Conservation (phyloP, 345 rosid species). For the Populus deltoides region DNA sequence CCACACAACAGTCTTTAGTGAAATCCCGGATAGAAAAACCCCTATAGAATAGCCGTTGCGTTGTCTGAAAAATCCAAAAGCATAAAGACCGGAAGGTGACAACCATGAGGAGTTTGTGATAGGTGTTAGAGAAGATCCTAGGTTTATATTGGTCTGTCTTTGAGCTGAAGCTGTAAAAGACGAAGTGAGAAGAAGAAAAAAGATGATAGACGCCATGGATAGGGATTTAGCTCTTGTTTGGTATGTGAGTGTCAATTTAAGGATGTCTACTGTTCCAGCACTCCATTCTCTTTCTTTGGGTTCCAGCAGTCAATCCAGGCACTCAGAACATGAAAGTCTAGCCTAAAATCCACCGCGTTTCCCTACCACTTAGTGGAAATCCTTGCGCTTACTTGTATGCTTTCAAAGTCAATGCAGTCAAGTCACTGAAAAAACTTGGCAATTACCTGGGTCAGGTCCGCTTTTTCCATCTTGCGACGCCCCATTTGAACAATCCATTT, state of each 20-base stretch:
- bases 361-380: too few relatives aligned
- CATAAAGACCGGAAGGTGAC: conserved; percentile 35
- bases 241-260: too few relatives aligned
- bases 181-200: neutral
- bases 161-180: conserved; percentile 8
- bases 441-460: too few relatives aligned
- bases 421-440: neutral
- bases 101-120: conserved; percentile 17
- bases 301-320: neutral
- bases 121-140: conserved; percentile 24
- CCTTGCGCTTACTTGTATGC: too few relatives aligned
- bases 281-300: neutral
- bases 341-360: too few relatives aligned
- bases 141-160: conserved; percentile 17
- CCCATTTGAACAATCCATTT: too few relatives aligned
- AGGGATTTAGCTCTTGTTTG: neutral
- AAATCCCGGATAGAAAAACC: conserved; percentile 19
- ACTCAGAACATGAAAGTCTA: too few relatives aligned
- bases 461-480: too few relatives aligned
- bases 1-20: conserved; percentile 13
- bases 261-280: neutral
- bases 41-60: conserved; percentile 30
- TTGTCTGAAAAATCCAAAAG: conserved; percentile 32
- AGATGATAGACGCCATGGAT: conserved; percentile 3
- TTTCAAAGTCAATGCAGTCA: neutral